These are phyloP conservation scores for Zasmidium cellare DNA, from an alignment of 2,329 filamentous ascomycete genomes.

Conservation along the genomic window DNA sequence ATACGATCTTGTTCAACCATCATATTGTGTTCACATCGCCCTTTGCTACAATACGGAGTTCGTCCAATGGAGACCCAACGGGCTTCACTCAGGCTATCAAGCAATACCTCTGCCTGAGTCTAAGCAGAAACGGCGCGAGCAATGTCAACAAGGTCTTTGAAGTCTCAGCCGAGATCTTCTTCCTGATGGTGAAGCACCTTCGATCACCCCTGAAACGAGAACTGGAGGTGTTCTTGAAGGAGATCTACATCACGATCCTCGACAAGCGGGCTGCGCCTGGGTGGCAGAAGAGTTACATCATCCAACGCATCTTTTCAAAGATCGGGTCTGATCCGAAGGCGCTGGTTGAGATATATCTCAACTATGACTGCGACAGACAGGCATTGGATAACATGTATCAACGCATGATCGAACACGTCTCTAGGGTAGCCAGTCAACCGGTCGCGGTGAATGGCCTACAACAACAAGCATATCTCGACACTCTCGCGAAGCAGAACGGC, in stretches of 20 bases:
- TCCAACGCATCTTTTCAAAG: constrained; percentile 74
- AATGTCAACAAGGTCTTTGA: constrained; percentile 91
- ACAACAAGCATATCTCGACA: constrained; percentile 85
- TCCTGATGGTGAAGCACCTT: constrained; percentile 93
- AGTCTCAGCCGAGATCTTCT: constrained; percentile 95
- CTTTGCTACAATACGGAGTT: constrained; percentile 87
- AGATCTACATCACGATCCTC: constrained; percentile 90
- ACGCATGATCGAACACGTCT: constrained; percentile 87
- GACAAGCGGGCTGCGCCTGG: constrained; percentile 83
- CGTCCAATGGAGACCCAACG: constrained; percentile 82
- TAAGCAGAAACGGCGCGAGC: constrained; percentile 93
- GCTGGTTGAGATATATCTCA: constrained; percentile 92
- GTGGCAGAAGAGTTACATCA: constrained; percentile 90
- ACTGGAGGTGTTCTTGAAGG: constrained; percentile 95
- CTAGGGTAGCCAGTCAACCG: constrained; percentile 78
- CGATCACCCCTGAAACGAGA: constrained; percentile 97
- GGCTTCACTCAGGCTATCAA: constrained; percentile 93
- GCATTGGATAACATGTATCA: constrained; percentile 96
- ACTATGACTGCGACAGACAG: constrained; percentile 95
- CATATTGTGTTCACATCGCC: constrained; percentile 88
- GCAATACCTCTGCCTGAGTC: constrained; percentile 91
- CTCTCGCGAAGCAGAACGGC: constrained; percentile 55
- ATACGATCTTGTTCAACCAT: constrained; percentile 93
- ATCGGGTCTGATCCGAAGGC: constrained; percentile 83
- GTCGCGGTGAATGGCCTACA: constrained; percentile 73